Percentiles rank a stretch among this genome's conserved stretches.
Evolutionary conservation across 2,329 filamentous ascomycete genomes (phyloP).

Genomic region (Byssothecium circinans): DNA sequence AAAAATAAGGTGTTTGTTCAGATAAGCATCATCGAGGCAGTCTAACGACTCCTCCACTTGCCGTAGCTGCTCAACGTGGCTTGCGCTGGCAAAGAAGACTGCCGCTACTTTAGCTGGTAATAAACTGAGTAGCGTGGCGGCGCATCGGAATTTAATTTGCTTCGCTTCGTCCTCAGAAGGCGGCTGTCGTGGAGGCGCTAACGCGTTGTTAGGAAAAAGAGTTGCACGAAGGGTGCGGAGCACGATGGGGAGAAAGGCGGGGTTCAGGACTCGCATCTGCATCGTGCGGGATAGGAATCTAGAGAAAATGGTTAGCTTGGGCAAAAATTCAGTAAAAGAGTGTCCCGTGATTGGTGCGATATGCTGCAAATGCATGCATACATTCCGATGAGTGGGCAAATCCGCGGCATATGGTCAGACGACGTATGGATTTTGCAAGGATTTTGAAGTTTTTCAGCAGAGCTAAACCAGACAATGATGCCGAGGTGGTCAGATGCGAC

Average conservation of each 20-base stretch:
- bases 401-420: conserved; percentile 29
- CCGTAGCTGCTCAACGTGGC: conserved; percentile 61
- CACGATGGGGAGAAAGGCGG: conserved; percentile 48
- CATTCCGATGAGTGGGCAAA: conserved; percentile 20
- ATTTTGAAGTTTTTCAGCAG: conserved; percentile 3
- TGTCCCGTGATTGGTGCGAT: conserved; percentile 25
- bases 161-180: conserved; percentile 63
- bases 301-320: conserved; percentile 29
- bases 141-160: conserved; percentile 67
- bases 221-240: conserved; percentile 73
- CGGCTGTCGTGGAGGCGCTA: conserved; percentile 63
- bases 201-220: conserved; percentile 83
- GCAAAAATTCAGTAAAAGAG: conserved; percentile 18
- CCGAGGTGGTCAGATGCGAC: conserved; percentile 1
- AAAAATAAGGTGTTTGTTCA: conserved; percentile 91
- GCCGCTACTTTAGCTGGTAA: conserved; percentile 50
- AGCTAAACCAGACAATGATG: not conserved
- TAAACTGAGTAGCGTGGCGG: conserved; percentile 57
- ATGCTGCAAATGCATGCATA: conserved; percentile 24
- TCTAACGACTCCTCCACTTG: conserved; percentile 64
- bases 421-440: conserved; percentile 10
- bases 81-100: conserved; percentile 32
- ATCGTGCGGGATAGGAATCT: conserved; percentile 53
- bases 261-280: conserved; percentile 46
- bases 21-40: conserved; percentile 78